A percentile compares a stretch with the other conserved stretches of the same genome.
These are phyloP conservation scores for Exserohilum rostratum DNA, from an alignment of 2,329 filamentous ascomycete genomes.

Conservation along the genomic window DNA sequence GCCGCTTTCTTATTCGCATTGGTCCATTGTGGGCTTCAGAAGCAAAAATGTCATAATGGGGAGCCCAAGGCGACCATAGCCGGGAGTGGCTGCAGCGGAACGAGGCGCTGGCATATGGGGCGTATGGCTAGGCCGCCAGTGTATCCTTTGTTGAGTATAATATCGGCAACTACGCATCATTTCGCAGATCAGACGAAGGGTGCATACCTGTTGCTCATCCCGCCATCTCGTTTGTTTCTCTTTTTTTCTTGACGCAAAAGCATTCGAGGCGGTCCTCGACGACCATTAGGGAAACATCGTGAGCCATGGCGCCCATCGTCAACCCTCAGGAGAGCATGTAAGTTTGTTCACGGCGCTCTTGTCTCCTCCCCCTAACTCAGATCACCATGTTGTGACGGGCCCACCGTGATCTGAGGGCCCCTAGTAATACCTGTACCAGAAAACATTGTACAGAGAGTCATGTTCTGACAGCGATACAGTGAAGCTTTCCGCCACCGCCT, in stretches of 20 bases:
- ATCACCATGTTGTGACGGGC: not conserved
- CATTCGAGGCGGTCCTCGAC: not conserved
- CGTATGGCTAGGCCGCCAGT: not conserved
- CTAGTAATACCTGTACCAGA: constrained; percentile 6
- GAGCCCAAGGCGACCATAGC: constrained; percentile 1
- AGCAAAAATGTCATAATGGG: constrained; percentile 6
- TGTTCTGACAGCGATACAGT: constrained; percentile 1
- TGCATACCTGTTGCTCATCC: not conserved
- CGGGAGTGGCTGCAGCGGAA: constrained; percentile 10
- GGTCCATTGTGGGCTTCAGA: constrained; percentile 7
- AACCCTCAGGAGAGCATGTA: constrained; percentile 19
- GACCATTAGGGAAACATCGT: not conserved
- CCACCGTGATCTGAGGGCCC: not conserved
- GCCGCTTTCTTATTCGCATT: constrained; percentile 1
- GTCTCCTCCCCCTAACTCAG: not conserved
- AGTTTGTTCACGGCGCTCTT: not conserved
- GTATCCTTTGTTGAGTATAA: constrained; percentile 1
- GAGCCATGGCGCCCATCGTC: constrained; percentile 11
- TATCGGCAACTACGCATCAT: not conserved
- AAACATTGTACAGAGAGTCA: not conserved
- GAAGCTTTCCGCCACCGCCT: constrained; percentile 22
- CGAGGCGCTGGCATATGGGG: constrained; percentile 6
- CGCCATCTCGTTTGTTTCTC: not conserved
- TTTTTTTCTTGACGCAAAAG: not conserved
- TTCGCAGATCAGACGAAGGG: constrained; percentile 1